Base-by-base conservation (phyloP, 1,139 yeast genomes). In the Neolecta irregularis region DNA sequence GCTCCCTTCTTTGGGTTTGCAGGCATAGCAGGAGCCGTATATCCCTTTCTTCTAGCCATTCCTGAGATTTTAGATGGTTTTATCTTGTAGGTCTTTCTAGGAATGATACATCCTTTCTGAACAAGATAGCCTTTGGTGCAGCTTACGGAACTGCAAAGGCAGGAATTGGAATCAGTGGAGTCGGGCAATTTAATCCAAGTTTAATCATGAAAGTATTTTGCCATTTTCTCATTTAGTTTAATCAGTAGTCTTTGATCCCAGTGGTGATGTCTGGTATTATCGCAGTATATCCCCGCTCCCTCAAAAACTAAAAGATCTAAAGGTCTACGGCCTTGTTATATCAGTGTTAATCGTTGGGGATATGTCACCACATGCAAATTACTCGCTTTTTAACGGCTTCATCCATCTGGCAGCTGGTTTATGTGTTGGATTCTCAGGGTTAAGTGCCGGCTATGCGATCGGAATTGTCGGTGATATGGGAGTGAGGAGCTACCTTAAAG, bases 261-360 rank as follows among this genome's bases (percentile, higher is more conserved):
- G 98, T 91, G 50, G 77, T 91, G 64, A 85, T 91, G 95, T 93
- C 96, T 45, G 99, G 99, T 79, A 91, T 91, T 58, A 79, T 91
- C 62, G 95, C 98, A 59, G 91, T 32, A 30, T 25, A 30, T n/a
- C n/a, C n/a, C n/a, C n/a, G n/a, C n/a, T 20, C 8, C 12, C 22
- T 19, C 18, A 9, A 13, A 17, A 18, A 35, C 4, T 4, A 35
- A 19, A 3, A 12, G 21, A 16, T 16, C 9, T 8, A 11, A 19
- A 35, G 38, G 40, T 91, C 64, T 91, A 91, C 58, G 99, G 99
- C 38, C 69, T 91, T 56, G 98, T 91, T 44, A 96, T 91, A 44
- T 77, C 94, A 17, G 99, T 91, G 43, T 70, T 91, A 58, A 88
- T 91, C 47, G 79, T 95, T 34, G 88, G 85, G 20, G 52, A 48